Base-by-base conservation (phyloP, 2,329 filamentous ascomycete genomes). In the Endoconidiophora laricicola region DNA sequence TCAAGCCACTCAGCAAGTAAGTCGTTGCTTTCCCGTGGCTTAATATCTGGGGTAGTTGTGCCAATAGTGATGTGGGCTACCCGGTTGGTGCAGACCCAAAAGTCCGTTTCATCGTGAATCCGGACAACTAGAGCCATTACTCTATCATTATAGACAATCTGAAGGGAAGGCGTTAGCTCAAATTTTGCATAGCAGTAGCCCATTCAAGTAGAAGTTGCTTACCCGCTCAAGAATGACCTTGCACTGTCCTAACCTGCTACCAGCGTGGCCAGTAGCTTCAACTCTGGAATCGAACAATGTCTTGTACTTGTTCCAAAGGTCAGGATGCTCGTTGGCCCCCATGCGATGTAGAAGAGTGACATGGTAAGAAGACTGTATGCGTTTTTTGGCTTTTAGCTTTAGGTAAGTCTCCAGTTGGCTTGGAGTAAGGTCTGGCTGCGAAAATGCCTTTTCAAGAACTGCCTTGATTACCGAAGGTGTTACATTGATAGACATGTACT, bases 1-100 rank as follows among this genome's bases (percentile, higher is more conserved):
- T 81, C 71, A 54, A 91, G 61, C 90, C 90, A 96, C 53, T 70
- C 70, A 55, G 71, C 71, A 52, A 98, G 64, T 60, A 98, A 58
- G 53, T 86, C 80, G 60, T 98, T 98, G 66, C 88, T 94, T 69
- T 98, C 90, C 65, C 84, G 88, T 0, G 91, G 90, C 68, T 95
- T 96, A 59, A 96, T 77, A 6, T 70, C 64, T 44, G 71, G 65
- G 56, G 79, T 74, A 7, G 79, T 76, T 0, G 91, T 98, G 18
- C 91, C 91, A 6, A 96, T 72, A 0, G 91, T 98, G 53, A 98
- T 77, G 62, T 98, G 91, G 9, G 88, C 79, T 29, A 93, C 72
- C 12, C 71, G 65, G 60, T 98, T 98, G 41, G 76, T 74, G 54
- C 81, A 90, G 50, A 78, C 70, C 78, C 80, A 85, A 44, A 67